Conservation (phyloP, 371 early-diverging fungal species). For the Zancudomyces culisetae region DNA sequence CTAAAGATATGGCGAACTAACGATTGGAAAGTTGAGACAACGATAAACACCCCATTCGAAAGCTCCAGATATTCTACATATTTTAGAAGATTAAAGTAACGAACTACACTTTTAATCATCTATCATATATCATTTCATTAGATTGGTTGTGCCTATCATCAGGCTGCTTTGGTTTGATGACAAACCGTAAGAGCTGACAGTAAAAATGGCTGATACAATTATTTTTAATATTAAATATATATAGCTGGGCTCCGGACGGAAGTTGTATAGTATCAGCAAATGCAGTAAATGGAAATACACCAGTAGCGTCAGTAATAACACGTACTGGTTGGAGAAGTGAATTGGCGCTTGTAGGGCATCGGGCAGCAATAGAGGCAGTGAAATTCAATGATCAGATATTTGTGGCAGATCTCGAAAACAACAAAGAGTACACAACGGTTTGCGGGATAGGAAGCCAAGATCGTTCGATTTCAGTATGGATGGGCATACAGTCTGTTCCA, state of each 20-base stretch:
- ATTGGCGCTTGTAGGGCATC: constrained; percentile 74
- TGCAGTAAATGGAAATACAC: constrained; percentile 63
- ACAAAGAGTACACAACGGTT: constrained; percentile 28
- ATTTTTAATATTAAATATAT: neutral
- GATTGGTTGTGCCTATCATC: too few relatives aligned
- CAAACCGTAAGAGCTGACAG: neutral
- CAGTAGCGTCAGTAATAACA: constrained; percentile 63
- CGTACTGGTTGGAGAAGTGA: constrained; percentile 64
- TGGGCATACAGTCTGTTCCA: constrained; percentile 49
- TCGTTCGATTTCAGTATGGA: constrained; percentile 76
- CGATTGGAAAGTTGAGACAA: constrained; percentile 64
- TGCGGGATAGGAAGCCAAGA: constrained; percentile 89
- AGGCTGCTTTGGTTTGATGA: neutral
- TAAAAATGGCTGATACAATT: neutral
- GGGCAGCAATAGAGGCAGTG: constrained; percentile 74
- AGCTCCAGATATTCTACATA: constrained; percentile 61
- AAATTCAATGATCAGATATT: constrained; percentile 66
- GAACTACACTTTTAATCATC: too few relatives aligned
- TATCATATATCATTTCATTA: too few relatives aligned
- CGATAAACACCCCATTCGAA: constrained; percentile 52
- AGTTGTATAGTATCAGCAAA: constrained; percentile 72
- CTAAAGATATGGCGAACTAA: constrained; percentile 69
- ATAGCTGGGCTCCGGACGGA: constrained; percentile 84
- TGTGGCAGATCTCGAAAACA: constrained; percentile 12
- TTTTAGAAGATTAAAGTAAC: constrained; percentile 60